Evolutionary conservation across 305 asterid genomes (phyloP).

Genomic region (Fraxinus angustifolia): DNA sequence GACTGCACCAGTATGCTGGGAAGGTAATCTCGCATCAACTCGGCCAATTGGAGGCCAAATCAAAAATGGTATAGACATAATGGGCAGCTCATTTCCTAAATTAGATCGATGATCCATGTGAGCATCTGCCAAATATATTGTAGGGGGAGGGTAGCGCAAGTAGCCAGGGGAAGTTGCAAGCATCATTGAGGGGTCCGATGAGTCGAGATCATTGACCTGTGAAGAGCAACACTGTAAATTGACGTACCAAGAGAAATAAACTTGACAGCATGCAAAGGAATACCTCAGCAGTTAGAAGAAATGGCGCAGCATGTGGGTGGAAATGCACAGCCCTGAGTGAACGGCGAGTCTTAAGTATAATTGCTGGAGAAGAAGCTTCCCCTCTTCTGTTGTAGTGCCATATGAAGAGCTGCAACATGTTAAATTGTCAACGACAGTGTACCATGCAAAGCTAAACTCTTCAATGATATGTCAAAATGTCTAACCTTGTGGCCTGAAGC

Average conservation of each 20-base stretch:
- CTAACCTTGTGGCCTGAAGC: constrained; percentile 98
- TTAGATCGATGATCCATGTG: constrained; percentile 54
- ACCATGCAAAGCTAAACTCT: constrained; percentile 20
- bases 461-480: constrained; percentile 20
- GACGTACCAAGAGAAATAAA: constrained; percentile 10
- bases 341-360: constrained; percentile 82
- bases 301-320: constrained; percentile 92
- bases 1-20: constrained; percentile 46
- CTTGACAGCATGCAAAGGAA: constrained; percentile 25
- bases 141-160: constrained; percentile 86
- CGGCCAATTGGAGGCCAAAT: constrained; percentile 70
- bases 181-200: constrained; percentile 84
- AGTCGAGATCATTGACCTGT: constrained; percentile 91
- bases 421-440: constrained; percentile 30
- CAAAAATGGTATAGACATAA: constrained; percentile 71
- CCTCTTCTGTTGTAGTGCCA: constrained; percentile 87
- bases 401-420: constrained; percentile 64
- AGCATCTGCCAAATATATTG: constrained; percentile 75
- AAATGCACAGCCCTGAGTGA: constrained; percentile 97
- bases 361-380: constrained; percentile 74
- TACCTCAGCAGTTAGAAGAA: constrained; percentile 98
- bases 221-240: constrained; percentile 27
- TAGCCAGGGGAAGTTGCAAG: constrained; percentile 81
- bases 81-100: constrained; percentile 62
- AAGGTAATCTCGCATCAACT: constrained; percentile 43